Evolutionary conservation across 169 alveolate genomes (phyloP).

Genomic region (Plasmodium vinckei): DNA sequence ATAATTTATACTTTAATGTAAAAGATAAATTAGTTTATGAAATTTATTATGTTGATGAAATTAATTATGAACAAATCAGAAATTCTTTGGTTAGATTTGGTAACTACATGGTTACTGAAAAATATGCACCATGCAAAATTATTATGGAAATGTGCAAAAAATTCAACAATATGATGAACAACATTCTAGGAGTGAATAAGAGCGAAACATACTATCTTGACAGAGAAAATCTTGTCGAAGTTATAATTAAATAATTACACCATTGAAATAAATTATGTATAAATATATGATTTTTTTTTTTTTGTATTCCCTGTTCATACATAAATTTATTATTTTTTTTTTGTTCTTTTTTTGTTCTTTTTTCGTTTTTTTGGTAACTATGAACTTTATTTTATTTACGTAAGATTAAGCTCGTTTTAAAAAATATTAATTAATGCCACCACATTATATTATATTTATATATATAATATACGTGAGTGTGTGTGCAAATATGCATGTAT

Average conservation of each 20-base stretch:
- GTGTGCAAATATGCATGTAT: not conserved
- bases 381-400: not conserved
- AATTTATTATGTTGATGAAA: slow-evolving; percentile 30
- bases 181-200: slow-evolving; percentile 7
- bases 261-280: too few species aligned
- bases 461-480: not conserved
- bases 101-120: slow-evolving; percentile 27
- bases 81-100: slow-evolving; percentile 16
- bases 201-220: slow-evolving; percentile 18
- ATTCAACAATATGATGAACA: slow-evolving; percentile 36
- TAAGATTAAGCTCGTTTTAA: not conserved
- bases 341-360: not conserved
- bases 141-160: slow-evolving; percentile 45
- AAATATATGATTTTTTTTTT: not conserved
- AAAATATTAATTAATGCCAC: not conserved
- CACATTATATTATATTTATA: too few species aligned
- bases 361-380: not conserved
- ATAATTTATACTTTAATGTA: slow-evolving; percentile 39
- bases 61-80: slow-evolving; percentile 18
- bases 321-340: not conserved
- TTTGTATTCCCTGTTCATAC: not conserved
- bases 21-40: slow-evolving; percentile 60
- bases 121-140: slow-evolving; percentile 57
- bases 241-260: slow-evolving; percentile 35
- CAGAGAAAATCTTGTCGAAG: slow-evolving; percentile 41